Conservation (phyloP, 2,329 filamentous ascomycete species). For the Sarocladium oryzae region DNA sequence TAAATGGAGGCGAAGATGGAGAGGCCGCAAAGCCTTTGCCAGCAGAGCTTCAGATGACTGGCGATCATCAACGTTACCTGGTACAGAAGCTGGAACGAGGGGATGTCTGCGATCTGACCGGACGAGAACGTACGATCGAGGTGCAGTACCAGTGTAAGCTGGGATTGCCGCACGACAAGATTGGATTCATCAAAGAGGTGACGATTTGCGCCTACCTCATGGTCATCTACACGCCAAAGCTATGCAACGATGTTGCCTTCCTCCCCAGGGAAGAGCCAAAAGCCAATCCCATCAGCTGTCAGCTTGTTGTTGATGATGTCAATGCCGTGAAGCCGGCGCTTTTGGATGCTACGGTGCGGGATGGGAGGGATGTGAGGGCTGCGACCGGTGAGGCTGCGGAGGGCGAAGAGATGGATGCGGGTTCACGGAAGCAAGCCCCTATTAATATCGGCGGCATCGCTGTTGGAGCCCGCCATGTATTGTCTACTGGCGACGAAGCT, state of each 20-base stretch:
- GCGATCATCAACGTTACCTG: constrained; percentile 70
- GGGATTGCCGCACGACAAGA: constrained; percentile 63
- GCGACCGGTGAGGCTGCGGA: constrained; percentile 12
- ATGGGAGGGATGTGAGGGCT: background rate
- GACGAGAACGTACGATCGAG: constrained; percentile 74
- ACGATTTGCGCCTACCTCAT: constrained; percentile 89
- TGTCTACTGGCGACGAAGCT: constrained; percentile 39
- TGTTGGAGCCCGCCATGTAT: constrained; percentile 43
- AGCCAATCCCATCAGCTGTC: constrained; percentile 71
- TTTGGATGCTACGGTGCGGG: constrained; percentile 1
- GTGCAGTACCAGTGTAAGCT: constrained; percentile 77
- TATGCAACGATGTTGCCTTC: constrained; percentile 85
- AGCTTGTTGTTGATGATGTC: constrained; percentile 51
- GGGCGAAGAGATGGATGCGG: constrained; percentile 12
- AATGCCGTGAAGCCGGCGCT: constrained; percentile 5
- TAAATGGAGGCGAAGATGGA: constrained; percentile 10
- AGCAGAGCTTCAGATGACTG: constrained; percentile 71
- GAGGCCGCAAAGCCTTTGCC: constrained; percentile 26
- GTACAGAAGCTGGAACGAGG: constrained; percentile 76
- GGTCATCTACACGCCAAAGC: constrained; percentile 81
- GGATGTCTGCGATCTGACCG: constrained; percentile 80
- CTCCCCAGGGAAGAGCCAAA: constrained; percentile 70
- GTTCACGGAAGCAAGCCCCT: constrained; percentile 27
- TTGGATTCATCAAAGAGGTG: constrained; percentile 89
- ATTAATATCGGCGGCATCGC: constrained; percentile 46